Evolutionary conservation across 805 yeast genomes (phyloP).

Genomic region (Teunomyces pallodes): DNA sequence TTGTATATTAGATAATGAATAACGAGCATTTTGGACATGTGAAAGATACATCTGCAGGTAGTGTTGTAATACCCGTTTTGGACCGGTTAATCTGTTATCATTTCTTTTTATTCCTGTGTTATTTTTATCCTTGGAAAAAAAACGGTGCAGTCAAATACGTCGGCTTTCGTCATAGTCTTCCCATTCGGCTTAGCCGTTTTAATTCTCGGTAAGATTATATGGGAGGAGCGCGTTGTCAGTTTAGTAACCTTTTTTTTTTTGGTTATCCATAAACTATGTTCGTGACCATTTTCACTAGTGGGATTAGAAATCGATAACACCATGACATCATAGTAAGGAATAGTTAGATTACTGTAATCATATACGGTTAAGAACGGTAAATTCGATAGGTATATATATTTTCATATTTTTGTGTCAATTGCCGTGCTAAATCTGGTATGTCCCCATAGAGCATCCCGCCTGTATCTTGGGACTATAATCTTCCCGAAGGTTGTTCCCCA

Average conservation of each 20-base stretch:
- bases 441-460: not conserved
- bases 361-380: too few relatives aligned
- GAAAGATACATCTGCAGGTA: too few relatives aligned
- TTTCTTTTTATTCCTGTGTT: not conserved
- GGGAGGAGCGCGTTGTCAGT: not conserved
- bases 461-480: not conserved
- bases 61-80: not conserved
- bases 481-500: not conserved
- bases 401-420: not conserved
- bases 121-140: too few relatives aligned
- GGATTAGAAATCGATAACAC: too few relatives aligned
- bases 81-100: not conserved
- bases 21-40: not conserved
- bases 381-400: not conserved
- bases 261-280: too few relatives aligned
- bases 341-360: too few relatives aligned
- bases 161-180: not conserved
- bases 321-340: too few relatives aligned
- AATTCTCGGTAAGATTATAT: not conserved
- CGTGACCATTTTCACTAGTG: not conserved
- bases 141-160: too few relatives aligned
- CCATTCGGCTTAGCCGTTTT: not conserved
- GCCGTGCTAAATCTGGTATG: not conserved
- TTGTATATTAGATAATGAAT: conserved; percentile 2
- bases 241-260: not conserved